A percentile compares a stretch with the other conserved stretches of the same genome.
phyloP scores from a whole-genome alignment of 1,284 basidiomycete genomes.

The Chalciporus sp. region DNA sequence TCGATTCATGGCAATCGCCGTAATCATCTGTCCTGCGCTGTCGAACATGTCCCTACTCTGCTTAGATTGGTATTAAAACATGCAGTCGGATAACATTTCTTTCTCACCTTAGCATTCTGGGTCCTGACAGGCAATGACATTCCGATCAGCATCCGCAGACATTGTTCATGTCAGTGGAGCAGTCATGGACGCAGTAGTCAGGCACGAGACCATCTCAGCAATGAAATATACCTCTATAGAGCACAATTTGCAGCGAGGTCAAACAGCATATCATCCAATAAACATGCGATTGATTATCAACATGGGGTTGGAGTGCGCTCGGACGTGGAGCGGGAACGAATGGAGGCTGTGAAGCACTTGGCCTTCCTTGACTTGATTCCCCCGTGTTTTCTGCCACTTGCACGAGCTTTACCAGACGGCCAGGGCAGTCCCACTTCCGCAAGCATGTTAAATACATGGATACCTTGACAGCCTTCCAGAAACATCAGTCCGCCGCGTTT shows the following conservation, averaged over 20 bases:
- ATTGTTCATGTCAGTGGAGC: constrained; percentile 6
- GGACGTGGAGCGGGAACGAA: constrained; percentile 21
- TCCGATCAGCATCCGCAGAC: constrained; percentile 28
- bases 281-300: constrained; percentile 14
- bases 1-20: constrained; percentile 14
- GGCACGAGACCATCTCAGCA: constrained; percentile 10
- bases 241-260: neutral
- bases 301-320: constrained; percentile 7
- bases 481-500: constrained; percentile 20
- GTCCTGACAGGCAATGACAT: constrained; percentile 3
- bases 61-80: constrained; percentile 11
- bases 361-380: constrained; percentile 4
- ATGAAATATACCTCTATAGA: constrained; percentile 11
- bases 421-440: constrained; percentile 17
- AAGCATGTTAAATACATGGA: neutral
- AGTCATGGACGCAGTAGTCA: neutral
- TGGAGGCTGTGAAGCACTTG: constrained; percentile 1
- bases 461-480: constrained; percentile 17
- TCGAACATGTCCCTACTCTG: constrained; percentile 1
- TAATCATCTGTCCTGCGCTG: constrained; percentile 2
- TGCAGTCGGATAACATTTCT: constrained; percentile 14
- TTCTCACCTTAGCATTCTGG: constrained; percentile 13
- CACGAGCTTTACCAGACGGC: neutral
- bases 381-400: constrained; percentile 5
- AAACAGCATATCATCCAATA: constrained; percentile 4